Base-by-base conservation (phyloP, 2,329 filamentous ascomycete species). In the Colletotrichum tropicale region DNA sequence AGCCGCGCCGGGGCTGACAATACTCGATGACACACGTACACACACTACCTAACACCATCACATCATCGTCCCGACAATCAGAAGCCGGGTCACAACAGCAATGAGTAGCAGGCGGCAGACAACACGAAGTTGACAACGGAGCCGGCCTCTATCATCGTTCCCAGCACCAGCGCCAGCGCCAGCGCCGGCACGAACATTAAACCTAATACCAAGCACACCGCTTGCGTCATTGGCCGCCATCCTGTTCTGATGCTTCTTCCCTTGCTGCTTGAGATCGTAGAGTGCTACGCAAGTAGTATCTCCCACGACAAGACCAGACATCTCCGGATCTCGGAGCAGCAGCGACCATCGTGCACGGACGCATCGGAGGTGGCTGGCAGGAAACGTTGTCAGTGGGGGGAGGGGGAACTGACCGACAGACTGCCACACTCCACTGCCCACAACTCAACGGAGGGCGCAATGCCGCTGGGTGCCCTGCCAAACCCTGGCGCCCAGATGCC, bases 1-100 rank as follows among this genome's bases (percentile, higher is more conserved):
- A 71, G 70, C 62, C 70, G 56, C 61, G 69, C 69, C 61, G 58
- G 32, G 52, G 65, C 38, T 73, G 56, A 73, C 70, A 69, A 58
- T 18, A 48, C 10, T 24, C 52, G 55, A 69, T 69, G 65, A 69
- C 70, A 61, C 64, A 62, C 36, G 36, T 15, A 38, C 36, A 18
- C 36, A 18, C 36, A 38, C 36, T 16, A 38, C 36, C 38, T n/a
- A 21, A 21, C 13, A 30, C 58, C 32, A 64, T 64, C 60, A 64
- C 32, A 64, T 64, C 32, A 64, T 64, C 60, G 36, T 38, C 60
- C 60, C 24, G 15, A 26, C 60, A 24, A 64, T 38, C 60, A 30
- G 26, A 28, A 28, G 24, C 26, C 56, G 36, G 16, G 18, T 43
- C 38, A 48, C 18, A 48, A n/a, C 18, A 48, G 38, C 38, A 48